phyloP scores from a whole-genome alignment of 2,329 filamentous ascomycete genomes.

The Xylaria sp. region DNA sequence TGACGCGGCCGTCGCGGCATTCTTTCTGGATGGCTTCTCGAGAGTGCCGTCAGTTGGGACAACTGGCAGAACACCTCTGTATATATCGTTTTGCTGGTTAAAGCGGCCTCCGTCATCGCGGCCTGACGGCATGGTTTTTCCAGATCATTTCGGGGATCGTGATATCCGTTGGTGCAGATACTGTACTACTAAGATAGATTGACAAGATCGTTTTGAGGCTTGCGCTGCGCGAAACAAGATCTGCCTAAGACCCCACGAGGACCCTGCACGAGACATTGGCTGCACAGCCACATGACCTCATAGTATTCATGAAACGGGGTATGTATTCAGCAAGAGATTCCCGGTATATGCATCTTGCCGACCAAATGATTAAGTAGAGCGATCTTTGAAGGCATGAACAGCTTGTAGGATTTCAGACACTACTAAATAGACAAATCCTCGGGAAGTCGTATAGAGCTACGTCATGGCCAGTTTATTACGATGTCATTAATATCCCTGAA shows the following conservation, averaged over 20 bases:
- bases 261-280: neutral
- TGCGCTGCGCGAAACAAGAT: neutral
- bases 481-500: too few relatives aligned
- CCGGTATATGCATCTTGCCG: neutral
- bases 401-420: too few relatives aligned
- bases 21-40: conserved; percentile 56
- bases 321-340: neutral
- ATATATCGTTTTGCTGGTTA: conserved; percentile 33
- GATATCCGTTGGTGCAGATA: neutral
- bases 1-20: conserved; percentile 74
- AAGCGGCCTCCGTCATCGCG: conserved; percentile 36
- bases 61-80: conserved; percentile 52
- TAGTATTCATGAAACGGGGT: neutral
- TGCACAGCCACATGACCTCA: conserved; percentile 1
- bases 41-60: conserved; percentile 50
- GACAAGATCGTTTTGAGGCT: neutral
- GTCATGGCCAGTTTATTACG: too few relatives aligned
- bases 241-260: neutral
- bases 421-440: too few relatives aligned
- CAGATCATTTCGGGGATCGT: conserved; percentile 39
- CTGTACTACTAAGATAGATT: neutral
- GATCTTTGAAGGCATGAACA: too few relatives aligned
- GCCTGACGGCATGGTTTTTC: conserved; percentile 40
- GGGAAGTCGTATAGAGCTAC: too few relatives aligned
- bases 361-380: too few relatives aligned